A percentile compares a stretch with the other conserved stretches of the same genome.
Evolutionary conservation across 768 basidiomycete species (phyloP).

Genomic region (Pleurotus tuber-regium): DNA sequence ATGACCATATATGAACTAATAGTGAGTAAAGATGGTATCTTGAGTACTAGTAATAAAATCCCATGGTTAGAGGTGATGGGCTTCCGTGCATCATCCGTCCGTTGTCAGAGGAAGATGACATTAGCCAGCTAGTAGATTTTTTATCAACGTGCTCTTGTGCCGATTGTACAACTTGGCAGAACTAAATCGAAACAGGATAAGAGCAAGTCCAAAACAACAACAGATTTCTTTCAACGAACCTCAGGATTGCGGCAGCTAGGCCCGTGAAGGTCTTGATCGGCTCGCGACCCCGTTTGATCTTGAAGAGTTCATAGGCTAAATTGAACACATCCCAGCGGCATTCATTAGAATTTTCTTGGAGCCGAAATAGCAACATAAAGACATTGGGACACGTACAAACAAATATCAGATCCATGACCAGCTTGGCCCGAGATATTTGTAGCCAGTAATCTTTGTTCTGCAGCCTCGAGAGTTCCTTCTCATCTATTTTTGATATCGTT

Average conservation of each 20-base stretch:
- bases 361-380: constrained; percentile 7
- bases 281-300: constrained; percentile 57
- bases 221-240: constrained; percentile 41
- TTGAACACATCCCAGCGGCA: constrained; percentile 11
- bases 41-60: neutral
- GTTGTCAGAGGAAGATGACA: too few species aligned
- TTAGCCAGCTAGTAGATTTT: constrained; percentile 30
- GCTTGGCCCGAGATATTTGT: constrained; percentile 63
- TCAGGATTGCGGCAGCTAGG: constrained; percentile 66
- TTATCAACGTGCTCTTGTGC: constrained; percentile 61
- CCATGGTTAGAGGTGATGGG: neutral
- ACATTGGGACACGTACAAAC: constrained; percentile 57
- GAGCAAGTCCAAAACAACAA: constrained; percentile 3
- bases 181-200: constrained; percentile 34
- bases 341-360: constrained; percentile 14
- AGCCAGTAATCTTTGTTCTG: constrained; percentile 77
- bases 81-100: neutral
- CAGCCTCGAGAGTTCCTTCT: constrained; percentile 66
- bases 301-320: constrained; percentile 79
- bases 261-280: constrained; percentile 65
- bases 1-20: neutral
- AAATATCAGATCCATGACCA: constrained; percentile 83
- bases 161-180: constrained; percentile 74
- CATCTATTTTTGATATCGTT: constrained; percentile 55
- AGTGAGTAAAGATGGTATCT: neutral